These are phyloP conservation scores for Yarrowia divulgata DNA, from an alignment of 805 yeast genomes.

Conservation along the genomic window DNA sequence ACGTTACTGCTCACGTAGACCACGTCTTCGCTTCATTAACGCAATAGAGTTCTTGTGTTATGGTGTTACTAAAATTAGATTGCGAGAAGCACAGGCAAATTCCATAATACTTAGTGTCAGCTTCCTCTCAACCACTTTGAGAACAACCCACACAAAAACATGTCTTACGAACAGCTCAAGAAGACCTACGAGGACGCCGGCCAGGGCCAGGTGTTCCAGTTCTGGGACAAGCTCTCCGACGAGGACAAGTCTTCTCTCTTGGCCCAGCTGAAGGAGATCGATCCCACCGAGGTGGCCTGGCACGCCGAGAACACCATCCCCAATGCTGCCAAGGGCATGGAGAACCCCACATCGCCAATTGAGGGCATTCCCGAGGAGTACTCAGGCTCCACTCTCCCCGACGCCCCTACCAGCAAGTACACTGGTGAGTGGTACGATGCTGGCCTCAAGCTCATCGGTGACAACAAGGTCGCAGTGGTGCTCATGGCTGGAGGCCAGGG, in stretches of 20 bases:
- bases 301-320: slow-evolving; percentile 47
- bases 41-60: slow-evolving; percentile 24
- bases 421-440: slow-evolving; percentile 53
- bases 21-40: slow-evolving; percentile 31
- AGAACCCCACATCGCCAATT: slow-evolving; percentile 32
- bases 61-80: slow-evolving; percentile 36
- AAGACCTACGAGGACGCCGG: slow-evolving; percentile 48
- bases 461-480: slow-evolving; percentile 83
- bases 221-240: slow-evolving; percentile 49
- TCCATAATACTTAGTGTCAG: slow-evolving; percentile 24
- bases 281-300: slow-evolving; percentile 49
- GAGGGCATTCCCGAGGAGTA: slow-evolving; percentile 47
- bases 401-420: slow-evolving; percentile 48
- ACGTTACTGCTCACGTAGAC: slow-evolving; percentile 17
- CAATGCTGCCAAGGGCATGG: slow-evolving; percentile 33
- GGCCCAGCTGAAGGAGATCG: slow-evolving; percentile 50
- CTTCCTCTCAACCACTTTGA: slow-evolving; percentile 2
- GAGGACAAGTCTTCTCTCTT: slow-evolving; percentile 46
- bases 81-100: slow-evolving; percentile 2
- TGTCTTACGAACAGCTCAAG: slow-evolving; percentile 39
- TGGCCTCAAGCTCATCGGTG: slow-evolving; percentile 74
- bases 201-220: slow-evolving; percentile 54
- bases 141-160: slow-evolving; percentile 29
- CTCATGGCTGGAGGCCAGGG: slow-evolving; percentile 99
- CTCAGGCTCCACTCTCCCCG: slow-evolving; percentile 49